These are phyloP conservation scores for Mycosphaerella sp. DNA, from an alignment of 2,329 filamentous ascomycete genomes.

Conservation along the genomic window DNA sequence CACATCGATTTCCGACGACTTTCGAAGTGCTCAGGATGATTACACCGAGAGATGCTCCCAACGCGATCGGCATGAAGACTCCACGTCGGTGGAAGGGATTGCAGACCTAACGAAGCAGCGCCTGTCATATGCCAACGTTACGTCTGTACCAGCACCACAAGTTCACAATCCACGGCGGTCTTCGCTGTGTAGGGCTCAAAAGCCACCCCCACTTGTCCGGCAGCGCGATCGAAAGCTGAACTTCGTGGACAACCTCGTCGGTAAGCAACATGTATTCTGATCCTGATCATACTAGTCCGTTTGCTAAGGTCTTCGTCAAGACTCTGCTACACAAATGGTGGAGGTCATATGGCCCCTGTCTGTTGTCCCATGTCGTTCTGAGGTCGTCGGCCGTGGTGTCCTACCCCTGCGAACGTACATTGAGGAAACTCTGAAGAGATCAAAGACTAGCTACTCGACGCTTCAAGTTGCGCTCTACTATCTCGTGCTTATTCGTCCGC, in stretches of 20 bases:
- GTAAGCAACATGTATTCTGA: constrained; percentile 55
- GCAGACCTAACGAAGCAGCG: constrained; percentile 12
- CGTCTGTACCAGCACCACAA: constrained; percentile 53
- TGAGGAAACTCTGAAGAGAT: constrained; percentile 90
- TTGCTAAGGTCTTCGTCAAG: constrained; percentile 47
- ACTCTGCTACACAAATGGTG: constrained; percentile 95
- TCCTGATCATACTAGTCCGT: constrained; percentile 28
- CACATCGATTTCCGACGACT: constrained; percentile 54
- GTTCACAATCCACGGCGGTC: constrained; percentile 55
- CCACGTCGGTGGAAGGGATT: constrained; percentile 9
- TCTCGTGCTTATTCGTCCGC: constrained; percentile 84
- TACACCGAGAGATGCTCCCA: constrained; percentile 23
- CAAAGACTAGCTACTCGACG: constrained; percentile 94
- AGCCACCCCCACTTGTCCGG: constrained; percentile 70
- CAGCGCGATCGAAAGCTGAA: constrained; percentile 89
- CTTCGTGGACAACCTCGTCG: constrained; percentile 95
- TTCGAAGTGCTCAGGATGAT: constrained; percentile 41
- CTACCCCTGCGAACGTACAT: constrained; percentile 92
- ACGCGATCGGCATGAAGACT: constrained; percentile 17
- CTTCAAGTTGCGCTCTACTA: constrained; percentile 96
- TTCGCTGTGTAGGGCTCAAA: constrained; percentile 51
- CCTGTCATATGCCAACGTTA: constrained; percentile 33
- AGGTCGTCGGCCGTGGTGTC: constrained; percentile 66
- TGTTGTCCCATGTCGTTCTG: constrained; percentile 68
- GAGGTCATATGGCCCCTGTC: constrained; percentile 96